phyloP scores from a whole-genome alignment of 441 rosid species.

The Croton laevigatus region DNA sequence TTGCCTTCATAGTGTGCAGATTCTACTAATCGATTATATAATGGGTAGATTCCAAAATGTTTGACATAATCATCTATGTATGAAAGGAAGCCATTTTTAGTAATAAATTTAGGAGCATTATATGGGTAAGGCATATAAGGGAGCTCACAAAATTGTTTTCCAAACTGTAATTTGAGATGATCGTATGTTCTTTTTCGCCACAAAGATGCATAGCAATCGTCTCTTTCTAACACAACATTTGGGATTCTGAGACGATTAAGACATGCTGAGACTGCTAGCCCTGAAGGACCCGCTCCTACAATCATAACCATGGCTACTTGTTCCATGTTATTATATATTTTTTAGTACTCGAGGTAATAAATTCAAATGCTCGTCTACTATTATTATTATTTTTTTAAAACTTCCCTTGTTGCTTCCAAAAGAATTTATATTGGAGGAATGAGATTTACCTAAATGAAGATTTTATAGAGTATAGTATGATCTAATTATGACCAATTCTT shows the following conservation, averaged over 20 bases:
- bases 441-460: no score
- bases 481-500: no score
- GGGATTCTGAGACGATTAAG: constrained; percentile 35
- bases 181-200: constrained; percentile 55
- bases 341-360: background rate
- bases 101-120: constrained; percentile 38
- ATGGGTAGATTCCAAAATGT: constrained; percentile 28
- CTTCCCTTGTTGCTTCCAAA: no score
- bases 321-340: constrained; percentile 20
- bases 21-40: constrained; percentile 27
- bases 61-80: constrained; percentile 50
- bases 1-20: constrained; percentile 22
- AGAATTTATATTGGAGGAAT: no score
- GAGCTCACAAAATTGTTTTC: constrained; percentile 51
- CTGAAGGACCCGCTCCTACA: constrained; percentile 66
- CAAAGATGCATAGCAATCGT: constrained; percentile 51
- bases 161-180: constrained; percentile 47
- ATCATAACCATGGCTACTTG: constrained; percentile 24
- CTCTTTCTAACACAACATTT: constrained; percentile 47
- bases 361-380: no score
- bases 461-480: no score
- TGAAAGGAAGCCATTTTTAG: constrained; percentile 35
- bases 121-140: constrained; percentile 45
- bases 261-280: constrained; percentile 50
- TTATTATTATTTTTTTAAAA: no score